A percentile compares a stretch with the other conserved stretches of the same genome.
Conservation (phyloP, 2,329 filamentous ascomycete species). For the Venturia effusa region DNA sequence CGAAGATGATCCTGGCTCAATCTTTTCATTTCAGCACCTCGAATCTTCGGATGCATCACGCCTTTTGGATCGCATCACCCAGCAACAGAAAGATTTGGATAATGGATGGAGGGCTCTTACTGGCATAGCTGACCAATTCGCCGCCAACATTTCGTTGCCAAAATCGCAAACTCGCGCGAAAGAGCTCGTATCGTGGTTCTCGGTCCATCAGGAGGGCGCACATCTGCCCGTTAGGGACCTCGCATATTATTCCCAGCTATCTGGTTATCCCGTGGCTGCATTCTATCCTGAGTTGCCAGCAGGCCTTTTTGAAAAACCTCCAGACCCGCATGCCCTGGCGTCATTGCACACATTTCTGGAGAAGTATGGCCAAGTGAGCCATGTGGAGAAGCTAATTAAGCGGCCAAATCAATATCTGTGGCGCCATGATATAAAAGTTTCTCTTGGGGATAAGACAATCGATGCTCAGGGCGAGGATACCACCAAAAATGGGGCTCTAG, state of each 20-base stretch:
- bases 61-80: not conserved
- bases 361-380: not conserved
- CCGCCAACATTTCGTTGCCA: not conserved
- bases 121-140: not conserved
- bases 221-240: not conserved
- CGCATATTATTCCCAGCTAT: not conserved
- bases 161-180: not conserved
- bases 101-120: not conserved
- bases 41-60: not conserved
- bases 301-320: not conserved
- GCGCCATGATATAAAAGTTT: not conserved
- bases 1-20: not conserved
- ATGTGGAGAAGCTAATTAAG: not conserved
- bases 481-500: not conserved
- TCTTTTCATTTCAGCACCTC: not conserved
- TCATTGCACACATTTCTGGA: not conserved
- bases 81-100: not conserved
- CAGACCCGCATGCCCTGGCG: not conserved
- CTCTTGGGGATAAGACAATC: not conserved
- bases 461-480: not conserved
- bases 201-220: not conserved
- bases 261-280: not conserved
- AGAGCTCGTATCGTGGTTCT: conserved; percentile 1
- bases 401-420: not conserved
- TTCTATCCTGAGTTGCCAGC: not conserved